Conservation (phyloP, 176 grass and related monocot genomes). For the Carex parvula region DNA sequence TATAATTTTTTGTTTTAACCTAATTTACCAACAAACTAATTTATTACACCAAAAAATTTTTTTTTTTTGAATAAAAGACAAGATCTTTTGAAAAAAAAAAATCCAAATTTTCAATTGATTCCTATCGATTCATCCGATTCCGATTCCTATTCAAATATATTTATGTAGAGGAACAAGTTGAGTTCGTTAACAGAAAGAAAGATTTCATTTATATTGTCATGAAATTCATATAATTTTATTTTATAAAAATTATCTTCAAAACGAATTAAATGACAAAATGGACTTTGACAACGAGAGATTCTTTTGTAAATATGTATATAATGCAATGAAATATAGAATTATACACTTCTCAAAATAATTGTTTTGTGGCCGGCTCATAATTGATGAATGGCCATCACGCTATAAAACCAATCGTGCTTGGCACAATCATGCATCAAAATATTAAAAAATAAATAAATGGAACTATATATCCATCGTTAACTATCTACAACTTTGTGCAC, state of each 20-base stretch:
- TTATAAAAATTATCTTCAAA: background rate
- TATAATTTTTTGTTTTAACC: too few relatives aligned
- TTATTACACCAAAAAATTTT: too few relatives aligned
- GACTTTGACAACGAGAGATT: background rate
- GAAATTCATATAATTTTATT: background rate
- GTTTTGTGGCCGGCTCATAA: background rate
- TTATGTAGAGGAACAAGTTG: background rate
- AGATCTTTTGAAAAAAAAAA: too few relatives aligned
- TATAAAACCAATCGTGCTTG: slow-evolving; percentile 17
- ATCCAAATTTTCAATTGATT: too few relatives aligned
- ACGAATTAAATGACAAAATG: background rate
- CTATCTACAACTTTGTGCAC: slow-evolving; percentile 35
- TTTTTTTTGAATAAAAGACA: too few relatives aligned
- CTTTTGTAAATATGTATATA: background rate
- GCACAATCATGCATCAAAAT: slow-evolving; percentile 8
- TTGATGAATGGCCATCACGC: background rate
- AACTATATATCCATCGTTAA: background rate
- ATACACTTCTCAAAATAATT: background rate
- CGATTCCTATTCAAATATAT: background rate
- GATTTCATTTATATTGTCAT: background rate
- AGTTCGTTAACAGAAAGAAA: background rate
- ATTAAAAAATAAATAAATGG: background rate
- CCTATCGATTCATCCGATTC: too few relatives aligned
- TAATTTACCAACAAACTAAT: too few relatives aligned
- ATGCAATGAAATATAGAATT: slow-evolving; percentile 1